A percentile compares a stretch with the other conserved stretches of the same genome.
These are phyloP conservation scores for Lojkania enalia DNA, from an alignment of 2,329 filamentous ascomycete genomes.

Conservation along the genomic window DNA sequence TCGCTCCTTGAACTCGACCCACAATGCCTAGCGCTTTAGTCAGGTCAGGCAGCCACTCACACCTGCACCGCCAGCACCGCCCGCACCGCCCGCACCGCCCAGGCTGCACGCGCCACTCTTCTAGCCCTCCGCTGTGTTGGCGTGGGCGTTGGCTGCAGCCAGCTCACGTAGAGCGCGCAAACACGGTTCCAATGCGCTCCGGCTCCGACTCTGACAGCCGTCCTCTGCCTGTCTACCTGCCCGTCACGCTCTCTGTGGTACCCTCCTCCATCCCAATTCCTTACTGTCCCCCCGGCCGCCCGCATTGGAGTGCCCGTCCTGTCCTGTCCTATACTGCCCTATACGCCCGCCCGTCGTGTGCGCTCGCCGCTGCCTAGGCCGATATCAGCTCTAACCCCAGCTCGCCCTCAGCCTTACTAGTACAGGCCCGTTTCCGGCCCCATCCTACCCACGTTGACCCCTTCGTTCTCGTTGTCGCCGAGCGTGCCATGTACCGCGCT, in stretches of 20 bases:
- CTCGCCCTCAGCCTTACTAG: slow-evolving; percentile 24
- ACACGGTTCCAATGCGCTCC: slow-evolving; percentile 4
- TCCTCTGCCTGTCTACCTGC: not conserved
- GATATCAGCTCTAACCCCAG: slow-evolving; percentile 12
- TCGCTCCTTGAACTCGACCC: no score
- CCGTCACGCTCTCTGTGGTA: no score
- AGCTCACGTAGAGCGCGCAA: not conserved
- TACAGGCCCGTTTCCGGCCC: slow-evolving; percentile 12
- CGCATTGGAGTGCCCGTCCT: slow-evolving; percentile 1
- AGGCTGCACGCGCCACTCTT: not conserved
- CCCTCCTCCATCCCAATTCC: not conserved
- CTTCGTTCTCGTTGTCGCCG: slow-evolving; percentile 13
- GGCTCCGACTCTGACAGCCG: slow-evolving; percentile 4
- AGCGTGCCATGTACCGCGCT: slow-evolving; percentile 39
- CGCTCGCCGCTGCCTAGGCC: slow-evolving; percentile 21
- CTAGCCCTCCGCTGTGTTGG: not conserved
- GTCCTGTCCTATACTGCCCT: slow-evolving; percentile 14
- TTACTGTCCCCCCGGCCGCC: slow-evolving; percentile 4
- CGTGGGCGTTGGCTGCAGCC: not conserved
- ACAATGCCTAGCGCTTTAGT: no score
- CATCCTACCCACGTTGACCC: slow-evolving; percentile 12
- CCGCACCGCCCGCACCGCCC: no score
- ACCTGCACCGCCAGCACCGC: no score
- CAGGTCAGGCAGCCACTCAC: no score
- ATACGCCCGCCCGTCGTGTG: slow-evolving; percentile 16